Evolutionary conservation across 2,329 filamentous ascomycete species (phyloP), one percentile per base, ranked within the genome.

Genomic region (Fusarium mangiferae): DNA sequence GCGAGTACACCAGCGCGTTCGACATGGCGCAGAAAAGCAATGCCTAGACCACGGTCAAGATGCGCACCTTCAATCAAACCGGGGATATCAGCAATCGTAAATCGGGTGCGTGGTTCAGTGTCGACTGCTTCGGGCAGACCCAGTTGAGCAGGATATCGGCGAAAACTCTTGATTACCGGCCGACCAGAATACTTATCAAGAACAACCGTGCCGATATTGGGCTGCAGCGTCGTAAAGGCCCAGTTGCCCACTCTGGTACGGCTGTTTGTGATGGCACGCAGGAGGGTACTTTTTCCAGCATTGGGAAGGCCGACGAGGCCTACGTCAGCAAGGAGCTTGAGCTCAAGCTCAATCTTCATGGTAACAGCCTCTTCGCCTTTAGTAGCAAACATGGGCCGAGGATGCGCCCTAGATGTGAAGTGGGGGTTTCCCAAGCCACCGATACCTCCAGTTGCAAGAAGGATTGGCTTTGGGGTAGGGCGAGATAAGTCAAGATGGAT

Each of bases 221-320:
- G 96, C 76, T 95, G 92, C 14, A 99, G 87, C 0, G 96, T 99
- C 7, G 96, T 99, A 81, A 99, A 99, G 15, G 95, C 96, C 96
- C 96, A 99, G 81, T 93, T 92, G 45, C 96, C 96, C 36, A 99
- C 91, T 44, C 96, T 90, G 4, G 96, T 94, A 68, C 95, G 92
- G 80, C 94, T 97, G 81, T 95, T 95, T 77, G 92, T 97, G 77
- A 99, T 85, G 7, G 95, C 92, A 24, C 96, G 91, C 22, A 98
- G 88, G 4, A 99, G 87, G 1, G 96, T 98, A 80, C 94, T 97
- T 84, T 99, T 99, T 14, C 96, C 96, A 9, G 96, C 96, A 81
- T 99, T 99, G 4, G 96, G 96, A 22, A 98, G 89, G 2, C 96
- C 96, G 22, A 99, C 96, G 6, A 99, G 88, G 1, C 96, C 96